Conservation (phyloP, 2,329 filamentous ascomycete species). For the Fonsecaea erecta region DNA sequence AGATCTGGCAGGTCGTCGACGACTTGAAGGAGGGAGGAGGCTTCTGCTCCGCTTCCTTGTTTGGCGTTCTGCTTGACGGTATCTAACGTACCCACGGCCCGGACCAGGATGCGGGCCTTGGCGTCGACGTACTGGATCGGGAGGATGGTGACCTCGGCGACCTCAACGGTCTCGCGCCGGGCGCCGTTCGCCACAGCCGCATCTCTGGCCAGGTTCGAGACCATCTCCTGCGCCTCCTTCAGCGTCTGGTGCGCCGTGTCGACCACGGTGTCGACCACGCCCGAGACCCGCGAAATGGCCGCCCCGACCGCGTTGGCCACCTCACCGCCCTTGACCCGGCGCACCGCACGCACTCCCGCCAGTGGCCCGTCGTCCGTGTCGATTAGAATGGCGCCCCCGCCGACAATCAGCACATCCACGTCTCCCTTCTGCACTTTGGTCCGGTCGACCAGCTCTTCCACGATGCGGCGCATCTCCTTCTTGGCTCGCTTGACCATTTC, state of each 20-base stretch:
- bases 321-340: constrained; percentile 60
- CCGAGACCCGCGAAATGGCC: constrained; percentile 62
- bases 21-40: neutral
- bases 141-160: constrained; percentile 46
- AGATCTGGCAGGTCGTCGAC: constrained; percentile 10
- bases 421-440: constrained; percentile 68
- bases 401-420: constrained; percentile 65
- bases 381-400: constrained; percentile 65
- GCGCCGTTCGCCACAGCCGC: constrained; percentile 35
- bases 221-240: constrained; percentile 21
- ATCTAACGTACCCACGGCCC: constrained; percentile 42
- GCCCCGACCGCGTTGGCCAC: constrained; percentile 70
- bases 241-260: constrained; percentile 22
- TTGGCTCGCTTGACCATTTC: constrained; percentile 45
- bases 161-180: constrained; percentile 43
- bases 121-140: constrained; percentile 46
- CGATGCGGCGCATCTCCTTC: constrained; percentile 49
- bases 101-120: constrained; percentile 39
- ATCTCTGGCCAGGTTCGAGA: constrained; percentile 37
- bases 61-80: constrained; percentile 16
- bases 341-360: constrained; percentile 59
- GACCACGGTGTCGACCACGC: constrained; percentile 24
- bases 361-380: constrained; percentile 53
- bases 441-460: constrained; percentile 63
- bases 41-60: too few relatives aligned